A percentile compares a stretch with the other conserved stretches of the same genome.
phyloP scores from a whole-genome alignment of 2,329 filamentous ascomycete species.

The Diaporthe sp. region DNA sequence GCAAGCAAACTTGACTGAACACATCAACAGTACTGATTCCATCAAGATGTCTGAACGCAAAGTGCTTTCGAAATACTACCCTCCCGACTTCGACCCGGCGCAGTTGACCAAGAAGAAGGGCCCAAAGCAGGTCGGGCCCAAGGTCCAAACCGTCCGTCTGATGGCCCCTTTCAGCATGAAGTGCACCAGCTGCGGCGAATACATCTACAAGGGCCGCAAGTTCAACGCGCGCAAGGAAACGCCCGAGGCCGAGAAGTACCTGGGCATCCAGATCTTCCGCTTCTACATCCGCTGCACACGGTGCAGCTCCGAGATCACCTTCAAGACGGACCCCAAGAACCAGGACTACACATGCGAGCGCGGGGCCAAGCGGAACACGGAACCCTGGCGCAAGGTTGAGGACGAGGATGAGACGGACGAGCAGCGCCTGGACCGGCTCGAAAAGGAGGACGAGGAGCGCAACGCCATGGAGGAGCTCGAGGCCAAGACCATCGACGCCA shows the following conservation, averaged over 20 bases:
- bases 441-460: slow-evolving; percentile 76
- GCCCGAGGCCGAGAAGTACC: slow-evolving; percentile 86
- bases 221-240: slow-evolving; percentile 97
- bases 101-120: slow-evolving; percentile 77
- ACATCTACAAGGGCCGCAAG: slow-evolving; percentile 89
- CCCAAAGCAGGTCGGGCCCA: slow-evolving; percentile 79
- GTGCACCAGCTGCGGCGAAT: slow-evolving; percentile 74
- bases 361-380: slow-evolving; percentile 92
- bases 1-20: not conserved
- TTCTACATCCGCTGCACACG: slow-evolving; percentile 94
- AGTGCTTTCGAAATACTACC: slow-evolving; percentile 74
- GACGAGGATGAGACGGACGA: slow-evolving; percentile 82
- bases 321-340: slow-evolving; percentile 94
- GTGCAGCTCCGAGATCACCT: slow-evolving; percentile 88
- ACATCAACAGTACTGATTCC: not conserved
- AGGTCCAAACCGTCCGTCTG: slow-evolving; percentile 85
- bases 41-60: slow-evolving; percentile 83
- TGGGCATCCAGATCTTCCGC: slow-evolving; percentile 85
- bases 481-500: slow-evolving; percentile 91
- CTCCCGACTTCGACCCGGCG: slow-evolving; percentile 90
- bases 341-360: slow-evolving; percentile 81
- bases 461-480: slow-evolving; percentile 97
- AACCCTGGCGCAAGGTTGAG: slow-evolving; percentile 82
- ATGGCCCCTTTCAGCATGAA: slow-evolving; percentile 91
- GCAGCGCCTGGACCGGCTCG: slow-evolving; percentile 84